These are phyloP conservation scores for Fusarium denticulatum DNA, from an alignment of 2,329 filamentous ascomycete genomes.

Conservation along the genomic window DNA sequence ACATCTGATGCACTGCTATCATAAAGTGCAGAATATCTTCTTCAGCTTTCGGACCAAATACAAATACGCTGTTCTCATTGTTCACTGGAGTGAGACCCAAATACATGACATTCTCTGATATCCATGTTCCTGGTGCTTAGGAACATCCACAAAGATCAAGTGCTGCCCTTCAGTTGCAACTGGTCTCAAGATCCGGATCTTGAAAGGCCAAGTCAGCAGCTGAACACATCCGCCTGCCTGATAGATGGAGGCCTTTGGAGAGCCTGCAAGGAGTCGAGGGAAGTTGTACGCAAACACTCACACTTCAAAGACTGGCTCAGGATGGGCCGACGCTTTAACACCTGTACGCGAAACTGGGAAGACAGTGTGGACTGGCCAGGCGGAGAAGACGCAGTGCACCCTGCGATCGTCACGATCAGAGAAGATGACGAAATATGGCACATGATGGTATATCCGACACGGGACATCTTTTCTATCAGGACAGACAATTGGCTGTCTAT, in stretches of 20 bases:
- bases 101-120: not conserved
- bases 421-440: no score
- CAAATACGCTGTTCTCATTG: not conserved
- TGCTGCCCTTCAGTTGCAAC: not conserved
- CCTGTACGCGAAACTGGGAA: not conserved
- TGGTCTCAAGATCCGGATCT: not conserved
- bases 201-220: not conserved
- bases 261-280: slow-evolving; percentile 1
- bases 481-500: not conserved
- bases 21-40: not conserved
- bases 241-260: not conserved
- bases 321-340: not conserved
- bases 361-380: not conserved
- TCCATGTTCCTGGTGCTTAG: not conserved
- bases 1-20: not conserved
- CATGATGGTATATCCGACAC: not conserved
- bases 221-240: not conserved
- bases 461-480: slow-evolving; percentile 4
- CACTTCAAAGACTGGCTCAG: not conserved
- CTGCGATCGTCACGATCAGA: no score
- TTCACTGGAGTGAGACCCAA: not conserved
- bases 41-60: not conserved
- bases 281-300: not conserved
- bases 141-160: not conserved
- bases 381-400: fast-evolving